These are phyloP conservation scores for Jaapia argillacea DNA, from an alignment of 768 basidiomycete genomes.

Conservation along the genomic window DNA sequence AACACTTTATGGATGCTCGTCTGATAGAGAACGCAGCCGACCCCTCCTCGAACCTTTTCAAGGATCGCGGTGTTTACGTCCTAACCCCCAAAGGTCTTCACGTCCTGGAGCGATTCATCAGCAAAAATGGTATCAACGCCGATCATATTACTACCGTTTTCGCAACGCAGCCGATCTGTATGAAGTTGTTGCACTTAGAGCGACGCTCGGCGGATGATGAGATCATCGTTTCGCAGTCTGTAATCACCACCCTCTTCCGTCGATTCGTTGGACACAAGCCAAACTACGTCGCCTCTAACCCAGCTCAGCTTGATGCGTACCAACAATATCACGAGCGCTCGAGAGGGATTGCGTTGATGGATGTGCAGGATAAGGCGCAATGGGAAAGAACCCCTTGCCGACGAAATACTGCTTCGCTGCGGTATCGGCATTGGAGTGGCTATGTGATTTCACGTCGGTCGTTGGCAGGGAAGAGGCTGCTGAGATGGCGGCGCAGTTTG, in stretches of 20 bases:
- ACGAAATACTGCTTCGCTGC: slow-evolving; percentile 80
- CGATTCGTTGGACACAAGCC: slow-evolving; percentile 87
- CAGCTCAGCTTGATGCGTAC: slow-evolving; percentile 46
- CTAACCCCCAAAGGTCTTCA: slow-evolving; percentile 97
- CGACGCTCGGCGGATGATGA: slow-evolving; percentile 90
- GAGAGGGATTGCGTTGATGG: slow-evolving; percentile 62
- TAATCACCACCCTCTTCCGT: slow-evolving; percentile 90
- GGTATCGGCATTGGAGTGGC: slow-evolving; percentile 87
- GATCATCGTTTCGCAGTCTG: slow-evolving; percentile 89
- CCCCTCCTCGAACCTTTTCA: slow-evolving; percentile 82
- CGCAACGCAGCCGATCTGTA: slow-evolving; percentile 87
- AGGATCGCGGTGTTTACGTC: slow-evolving; percentile 93
- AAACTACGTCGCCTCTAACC: slow-evolving; percentile 54
- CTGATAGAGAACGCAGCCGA: slow-evolving; percentile 96
- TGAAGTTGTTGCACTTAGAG: slow-evolving; percentile 96
- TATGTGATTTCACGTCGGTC: slow-evolving; percentile 94
- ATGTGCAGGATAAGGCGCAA: slow-evolving; percentile 58
- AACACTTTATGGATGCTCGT: slow-evolving; percentile 99
- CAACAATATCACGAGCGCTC: slow-evolving; percentile 72
- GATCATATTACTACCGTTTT: slow-evolving; percentile 90
- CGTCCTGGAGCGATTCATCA: slow-evolving; percentile 98
- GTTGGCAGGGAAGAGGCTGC: slow-evolving; percentile 94
- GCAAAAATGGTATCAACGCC: slow-evolving; percentile 96
- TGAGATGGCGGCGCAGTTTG: slow-evolving; percentile 97
- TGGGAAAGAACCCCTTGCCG: slow-evolving; percentile 31